Base-by-base conservation (phyloP, 1,139 yeast species). In the Yamadazyma dendronema region DNA sequence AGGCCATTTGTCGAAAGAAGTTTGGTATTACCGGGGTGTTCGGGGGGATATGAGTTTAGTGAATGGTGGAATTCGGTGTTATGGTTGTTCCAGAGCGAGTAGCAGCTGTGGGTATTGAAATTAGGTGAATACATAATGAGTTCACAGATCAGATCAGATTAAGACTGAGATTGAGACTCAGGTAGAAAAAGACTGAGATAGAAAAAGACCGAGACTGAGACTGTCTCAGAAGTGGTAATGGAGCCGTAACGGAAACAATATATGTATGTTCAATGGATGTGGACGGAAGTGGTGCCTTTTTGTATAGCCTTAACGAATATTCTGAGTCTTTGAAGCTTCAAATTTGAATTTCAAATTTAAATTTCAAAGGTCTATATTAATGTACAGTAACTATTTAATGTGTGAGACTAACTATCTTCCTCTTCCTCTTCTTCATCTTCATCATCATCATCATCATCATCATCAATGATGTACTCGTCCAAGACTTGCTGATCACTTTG, bases 11-110 rank as follows among this genome's bases (percentile, higher is more conserved):
- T 65, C 25, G 52, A 49, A 44, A 50, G 54, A 36, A 57, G 40
- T 37, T 61, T 60, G 27, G 78, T 72, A 28, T 78, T 73, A 0
- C 82, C 82, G 2, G 79, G 77, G 34, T 59, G 56, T 16, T 71
- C 76, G 1, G 79, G 69, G 0, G 79, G 68, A 47, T 75, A 77
- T 1, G 80, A 75, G 36, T 74, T 67, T 23, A 77, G 54, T 4
- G 81, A 79, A 1, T 81, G 81, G 0, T 79, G 79, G 48, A 61
- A 67, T 5, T 34, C 17, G 5, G 38, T 28, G 11, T 44, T 42
- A n/a, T 39, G 38, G 16, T 46, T 35, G 12, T 30, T 40, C 50
- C 51, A 46, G 8, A 48, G 34, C 17, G 40, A 42, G 33, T 47
- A 47, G 30, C 34, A 43, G 17, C 37, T 37, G 29, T 37, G 40